These are phyloP conservation scores for Neopestalotiopsis sp. DNA, from an alignment of 2,329 filamentous ascomycete species.

Conservation along the genomic window DNA sequence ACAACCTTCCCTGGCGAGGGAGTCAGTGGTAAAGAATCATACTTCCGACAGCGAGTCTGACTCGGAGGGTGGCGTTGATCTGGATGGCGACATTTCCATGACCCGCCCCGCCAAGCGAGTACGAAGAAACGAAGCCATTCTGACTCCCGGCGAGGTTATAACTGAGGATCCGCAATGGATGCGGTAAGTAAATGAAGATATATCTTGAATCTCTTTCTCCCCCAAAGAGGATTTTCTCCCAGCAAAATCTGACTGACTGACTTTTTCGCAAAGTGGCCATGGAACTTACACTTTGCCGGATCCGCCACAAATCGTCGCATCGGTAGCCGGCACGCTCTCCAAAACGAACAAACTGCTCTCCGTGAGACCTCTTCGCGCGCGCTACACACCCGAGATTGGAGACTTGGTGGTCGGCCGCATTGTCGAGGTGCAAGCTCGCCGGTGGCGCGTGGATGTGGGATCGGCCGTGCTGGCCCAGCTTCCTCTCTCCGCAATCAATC, in stretches of 20 bases:
- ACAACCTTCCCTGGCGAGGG: conserved; percentile 31
- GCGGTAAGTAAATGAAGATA: conserved; percentile 56
- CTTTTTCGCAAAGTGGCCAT: conserved; percentile 70
- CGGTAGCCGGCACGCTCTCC: conserved; percentile 86
- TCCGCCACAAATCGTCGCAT: conserved; percentile 78
- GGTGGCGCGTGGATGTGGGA: conserved; percentile 95
- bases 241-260: neutral
- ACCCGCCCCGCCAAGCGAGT: conserved; percentile 44
- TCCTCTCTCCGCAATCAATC: conserved; percentile 88
- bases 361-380: conserved; percentile 85
- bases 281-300: conserved; percentile 78
- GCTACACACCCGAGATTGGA: conserved; percentile 95
- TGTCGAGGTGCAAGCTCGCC: conserved; percentile 88
- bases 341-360: conserved; percentile 98
- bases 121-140: conserved; percentile 57
- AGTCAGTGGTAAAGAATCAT: neutral
- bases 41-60: conserved; percentile 39
- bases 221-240: neutral
- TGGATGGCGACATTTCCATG: conserved; percentile 53
- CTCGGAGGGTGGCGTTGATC: conserved; percentile 51
- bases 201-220: neutral
- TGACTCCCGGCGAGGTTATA: conserved; percentile 88
- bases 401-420: conserved; percentile 95
- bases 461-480: conserved; percentile 85
- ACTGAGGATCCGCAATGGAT: conserved; percentile 97